These are phyloP conservation scores for Acer campestre DNA, from an alignment of 345 rosid genomes.

Conservation along the genomic window DNA sequence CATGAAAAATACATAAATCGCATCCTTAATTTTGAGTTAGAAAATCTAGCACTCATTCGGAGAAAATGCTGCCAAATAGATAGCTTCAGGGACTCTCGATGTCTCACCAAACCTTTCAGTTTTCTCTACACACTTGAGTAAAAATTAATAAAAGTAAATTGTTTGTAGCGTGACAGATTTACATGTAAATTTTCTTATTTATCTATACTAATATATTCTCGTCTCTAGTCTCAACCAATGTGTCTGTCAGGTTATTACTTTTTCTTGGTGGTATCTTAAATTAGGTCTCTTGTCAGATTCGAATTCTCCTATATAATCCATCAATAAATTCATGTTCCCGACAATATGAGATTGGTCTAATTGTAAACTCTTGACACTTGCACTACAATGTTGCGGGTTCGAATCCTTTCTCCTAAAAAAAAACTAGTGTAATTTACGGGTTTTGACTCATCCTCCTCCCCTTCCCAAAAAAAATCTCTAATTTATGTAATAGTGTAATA, in stretches of 20 bases:
- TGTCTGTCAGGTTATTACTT: neutral
- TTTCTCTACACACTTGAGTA: neutral
- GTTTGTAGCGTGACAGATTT: neutral
- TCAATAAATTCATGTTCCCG: neutral
- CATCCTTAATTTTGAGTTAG: no score
- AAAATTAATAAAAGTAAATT: constrained; percentile 11
- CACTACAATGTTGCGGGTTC: no score
- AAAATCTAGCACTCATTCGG: no score
- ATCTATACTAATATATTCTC: neutral
- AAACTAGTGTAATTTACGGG: no score
- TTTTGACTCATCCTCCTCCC: no score
- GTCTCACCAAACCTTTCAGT: neutral
- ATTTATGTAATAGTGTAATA: no score
- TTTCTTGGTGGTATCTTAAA: neutral
- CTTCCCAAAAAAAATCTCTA: no score
- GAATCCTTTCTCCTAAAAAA: no score
- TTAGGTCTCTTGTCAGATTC: constrained; percentile 32
- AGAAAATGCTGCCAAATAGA: no score
- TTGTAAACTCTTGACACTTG: no score
- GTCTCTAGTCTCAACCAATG: neutral
- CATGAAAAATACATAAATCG: neutral
- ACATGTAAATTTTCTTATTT: neutral
- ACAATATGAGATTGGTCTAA: no score
- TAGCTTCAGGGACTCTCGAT: neutral
- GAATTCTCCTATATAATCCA: constrained; percentile 21